Percentiles rank a stretch among this genome's conserved stretches.
Conservation (phyloP, 2,329 filamentous ascomycete species). For the Ophiocordyceps sinensis region DNA sequence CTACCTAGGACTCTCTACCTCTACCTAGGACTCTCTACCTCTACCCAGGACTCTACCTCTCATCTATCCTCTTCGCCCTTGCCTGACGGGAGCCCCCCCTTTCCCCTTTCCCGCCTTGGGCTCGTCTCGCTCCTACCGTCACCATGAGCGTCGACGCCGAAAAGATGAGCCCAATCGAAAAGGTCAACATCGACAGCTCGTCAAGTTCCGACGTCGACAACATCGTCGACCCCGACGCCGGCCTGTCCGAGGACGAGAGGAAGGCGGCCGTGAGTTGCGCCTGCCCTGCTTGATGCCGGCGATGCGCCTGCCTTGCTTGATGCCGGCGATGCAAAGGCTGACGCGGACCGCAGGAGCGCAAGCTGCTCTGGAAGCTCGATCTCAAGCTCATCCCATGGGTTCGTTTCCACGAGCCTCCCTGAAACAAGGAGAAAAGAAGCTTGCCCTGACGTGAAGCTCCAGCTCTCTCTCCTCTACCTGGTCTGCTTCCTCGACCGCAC, state of each 20-base stretch:
- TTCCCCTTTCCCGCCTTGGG: neutral
- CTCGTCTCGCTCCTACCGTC: neutral
- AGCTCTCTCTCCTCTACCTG: constrained; percentile 58
- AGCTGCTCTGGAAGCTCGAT: constrained; percentile 48
- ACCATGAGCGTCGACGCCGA: constrained; percentile 12
- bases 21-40: no score
- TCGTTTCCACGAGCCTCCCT: constrained; percentile 5
- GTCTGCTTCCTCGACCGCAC: constrained; percentile 63
- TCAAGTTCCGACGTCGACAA: constrained; percentile 14
- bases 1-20: no score
- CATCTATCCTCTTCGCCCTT: no score
- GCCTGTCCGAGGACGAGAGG: constrained; percentile 47
- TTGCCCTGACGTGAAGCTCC: neutral
- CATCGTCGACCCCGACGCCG: constrained; percentile 36
- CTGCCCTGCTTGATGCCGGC: neutral
- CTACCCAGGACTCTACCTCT: no score
- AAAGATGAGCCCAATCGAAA: constrained; percentile 7
- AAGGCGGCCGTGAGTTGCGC: constrained; percentile 39
- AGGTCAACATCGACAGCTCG: constrained; percentile 12
- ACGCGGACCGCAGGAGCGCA: constrained; percentile 36
- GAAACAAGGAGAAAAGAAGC: no score
- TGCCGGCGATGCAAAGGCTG: no score
- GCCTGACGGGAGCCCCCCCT: neutral
- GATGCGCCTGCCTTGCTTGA: neutral
- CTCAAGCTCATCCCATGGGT: constrained; percentile 45